phyloP scores from a whole-genome alignment of 169 alveolate species.

The Cryptosporidium xiaoi region DNA sequence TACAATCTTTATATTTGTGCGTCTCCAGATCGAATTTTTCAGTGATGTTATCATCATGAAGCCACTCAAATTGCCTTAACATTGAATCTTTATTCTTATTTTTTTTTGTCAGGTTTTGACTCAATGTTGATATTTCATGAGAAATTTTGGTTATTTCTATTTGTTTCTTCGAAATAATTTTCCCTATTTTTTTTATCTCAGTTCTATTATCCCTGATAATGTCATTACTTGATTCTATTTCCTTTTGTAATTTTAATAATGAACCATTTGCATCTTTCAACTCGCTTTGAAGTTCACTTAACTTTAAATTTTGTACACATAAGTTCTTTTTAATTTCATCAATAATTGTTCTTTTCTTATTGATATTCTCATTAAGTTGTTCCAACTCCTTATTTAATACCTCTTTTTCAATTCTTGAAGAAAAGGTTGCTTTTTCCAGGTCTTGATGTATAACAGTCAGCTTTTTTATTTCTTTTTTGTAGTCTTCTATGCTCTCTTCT shows the following conservation, averaged over 20 bases:
- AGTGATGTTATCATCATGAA: not conserved
- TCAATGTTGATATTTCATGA: slow-evolving; percentile 81
- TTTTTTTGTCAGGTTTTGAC: slow-evolving; percentile 78
- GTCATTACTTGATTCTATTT: slow-evolving; percentile 79
- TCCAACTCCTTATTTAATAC: slow-evolving; percentile 73
- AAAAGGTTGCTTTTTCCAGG: slow-evolving; percentile 59
- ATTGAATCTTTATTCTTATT: slow-evolving; percentile 70
- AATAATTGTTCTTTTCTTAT: slow-evolving; percentile 72
- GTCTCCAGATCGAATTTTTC: slow-evolving; percentile 80
- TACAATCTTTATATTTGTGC: slow-evolving; percentile 79
- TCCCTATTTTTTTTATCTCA: slow-evolving; percentile 77
- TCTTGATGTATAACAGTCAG: slow-evolving; percentile 68
- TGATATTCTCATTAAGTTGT: slow-evolving; percentile 64
- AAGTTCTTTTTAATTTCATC: slow-evolving; percentile 61
- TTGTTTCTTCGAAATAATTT: slow-evolving; percentile 77
- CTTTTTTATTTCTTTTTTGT: slow-evolving; percentile 75
- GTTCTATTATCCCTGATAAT: slow-evolving; percentile 78
- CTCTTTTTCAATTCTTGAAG: slow-evolving; percentile 73
- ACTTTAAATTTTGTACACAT: slow-evolving; percentile 73
- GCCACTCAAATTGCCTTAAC: slow-evolving; percentile 49
- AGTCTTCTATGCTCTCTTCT: slow-evolving; percentile 75
- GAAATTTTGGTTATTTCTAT: slow-evolving; percentile 79
- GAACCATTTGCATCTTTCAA: slow-evolving; percentile 75
- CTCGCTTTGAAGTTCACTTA: slow-evolving; percentile 75
- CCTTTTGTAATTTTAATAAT: slow-evolving; percentile 73